Conservation (phyloP, 352 stramenopile genomes). For the Phytopythium aichiense region DNA sequence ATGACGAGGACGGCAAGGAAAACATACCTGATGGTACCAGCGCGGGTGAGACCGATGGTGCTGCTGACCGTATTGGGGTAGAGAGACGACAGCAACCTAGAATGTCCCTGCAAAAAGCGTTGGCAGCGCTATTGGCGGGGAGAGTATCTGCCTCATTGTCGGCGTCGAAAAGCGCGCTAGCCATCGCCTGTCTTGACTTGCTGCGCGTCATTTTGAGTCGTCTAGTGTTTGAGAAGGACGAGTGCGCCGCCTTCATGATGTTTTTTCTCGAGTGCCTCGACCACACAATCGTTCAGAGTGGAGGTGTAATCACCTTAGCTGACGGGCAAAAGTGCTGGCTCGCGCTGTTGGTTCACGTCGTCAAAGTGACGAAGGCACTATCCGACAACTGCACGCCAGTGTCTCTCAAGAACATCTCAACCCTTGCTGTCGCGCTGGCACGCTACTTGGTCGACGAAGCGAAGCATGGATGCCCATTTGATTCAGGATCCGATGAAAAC, state of each 20-base stretch:
- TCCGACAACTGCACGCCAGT: slow-evolving; percentile 39
- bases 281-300: slow-evolving; percentile 17
- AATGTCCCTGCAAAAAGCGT: neutral
- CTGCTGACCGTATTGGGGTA: too few relatives aligned
- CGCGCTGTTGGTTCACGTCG: slow-evolving; percentile 40
- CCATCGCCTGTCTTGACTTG: slow-evolving; percentile 39
- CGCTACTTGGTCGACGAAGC: slow-evolving; percentile 47
- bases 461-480: slow-evolving; percentile 31
- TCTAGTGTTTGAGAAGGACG: slow-evolving; percentile 46
- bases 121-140: slow-evolving; percentile 7
- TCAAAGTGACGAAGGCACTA: slow-evolving; percentile 43
- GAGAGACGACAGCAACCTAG: too few relatives aligned
- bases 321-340: slow-evolving; percentile 64
- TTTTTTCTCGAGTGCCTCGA: slow-evolving; percentile 56
- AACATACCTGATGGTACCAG: neutral
- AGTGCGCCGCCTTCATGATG: slow-evolving; percentile 62
- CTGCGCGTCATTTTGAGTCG: slow-evolving; percentile 30
- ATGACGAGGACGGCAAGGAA: neutral
- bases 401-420: slow-evolving; percentile 53
- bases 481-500: neutral
- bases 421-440: slow-evolving; percentile 43
- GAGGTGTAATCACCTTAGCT: slow-evolving; percentile 1
- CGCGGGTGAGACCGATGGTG: neutral
- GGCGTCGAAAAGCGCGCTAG: slow-evolving; percentile 6
- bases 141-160: neutral